These are phyloP conservation scores for Acanthamoeba royreba DNA, from an alignment of 208 protist genomes.

Conservation along the genomic window DNA sequence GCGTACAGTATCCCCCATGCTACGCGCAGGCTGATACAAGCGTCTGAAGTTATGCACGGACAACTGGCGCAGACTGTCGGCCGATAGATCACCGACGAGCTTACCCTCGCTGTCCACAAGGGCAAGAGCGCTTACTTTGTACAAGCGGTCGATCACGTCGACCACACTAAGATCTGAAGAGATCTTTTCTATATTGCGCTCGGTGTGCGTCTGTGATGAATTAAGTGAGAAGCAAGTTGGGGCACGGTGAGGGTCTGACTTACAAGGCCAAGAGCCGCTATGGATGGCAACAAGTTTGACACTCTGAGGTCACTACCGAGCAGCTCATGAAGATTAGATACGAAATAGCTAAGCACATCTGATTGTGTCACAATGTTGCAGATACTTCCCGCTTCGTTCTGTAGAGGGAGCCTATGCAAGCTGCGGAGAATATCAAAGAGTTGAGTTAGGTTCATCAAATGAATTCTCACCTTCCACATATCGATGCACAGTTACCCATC, in stretches of 20 bases:
- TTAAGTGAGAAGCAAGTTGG: not conserved
- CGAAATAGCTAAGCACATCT: not conserved
- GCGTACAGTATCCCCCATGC: not conserved
- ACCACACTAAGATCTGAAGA: not conserved
- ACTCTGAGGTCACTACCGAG: not conserved
- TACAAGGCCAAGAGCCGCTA: not conserved
- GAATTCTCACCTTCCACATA: not conserved
- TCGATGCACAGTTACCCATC: not conserved
- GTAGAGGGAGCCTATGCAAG: not conserved
- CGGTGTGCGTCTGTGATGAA: not conserved
- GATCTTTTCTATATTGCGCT: not conserved
- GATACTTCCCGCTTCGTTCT: not conserved
- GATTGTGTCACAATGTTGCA: not conserved
- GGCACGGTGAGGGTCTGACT: not conserved
- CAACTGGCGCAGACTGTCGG: not conserved
- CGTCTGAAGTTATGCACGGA: constrained; percentile 40
- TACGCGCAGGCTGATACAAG: not conserved
- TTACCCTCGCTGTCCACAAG: not conserved
- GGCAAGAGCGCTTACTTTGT: not conserved
- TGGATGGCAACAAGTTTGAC: not conserved
- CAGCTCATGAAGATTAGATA: not conserved
- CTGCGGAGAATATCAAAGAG: not conserved
- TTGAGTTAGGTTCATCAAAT: not conserved
- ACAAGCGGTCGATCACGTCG: not conserved
- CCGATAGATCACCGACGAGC: not conserved